phyloP scores from a whole-genome alignment of 2,329 filamentous ascomycete genomes.

The Alternaria hordeiaustralica region DNA sequence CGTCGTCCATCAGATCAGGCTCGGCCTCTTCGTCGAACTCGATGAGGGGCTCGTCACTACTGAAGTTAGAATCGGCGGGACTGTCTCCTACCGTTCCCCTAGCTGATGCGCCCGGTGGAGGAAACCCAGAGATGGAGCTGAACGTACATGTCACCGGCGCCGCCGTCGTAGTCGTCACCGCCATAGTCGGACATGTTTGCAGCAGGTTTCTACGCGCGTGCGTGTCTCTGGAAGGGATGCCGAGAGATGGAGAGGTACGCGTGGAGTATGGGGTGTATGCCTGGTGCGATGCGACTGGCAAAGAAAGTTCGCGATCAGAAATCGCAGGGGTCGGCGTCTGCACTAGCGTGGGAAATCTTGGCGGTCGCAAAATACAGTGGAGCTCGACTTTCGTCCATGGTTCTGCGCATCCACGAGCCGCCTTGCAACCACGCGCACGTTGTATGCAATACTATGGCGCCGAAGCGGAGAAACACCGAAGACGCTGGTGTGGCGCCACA shows the following conservation, averaged over 20 bases:
- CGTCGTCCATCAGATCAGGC: slow-evolving; percentile 68
- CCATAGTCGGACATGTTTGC: slow-evolving; percentile 55
- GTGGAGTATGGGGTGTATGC: slow-evolving; percentile 7
- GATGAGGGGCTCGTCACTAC: slow-evolving; percentile 47
- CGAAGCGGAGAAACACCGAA: slow-evolving; percentile 36
- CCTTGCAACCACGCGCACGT: slow-evolving; percentile 9
- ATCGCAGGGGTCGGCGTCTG: slow-evolving; percentile 22
- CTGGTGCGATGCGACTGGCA: slow-evolving; percentile 13
- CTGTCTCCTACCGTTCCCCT: neutral
- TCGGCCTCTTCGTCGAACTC: slow-evolving; percentile 68
- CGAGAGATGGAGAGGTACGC: neutral
- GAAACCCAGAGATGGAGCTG: neutral
- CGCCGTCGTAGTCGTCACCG: slow-evolving; percentile 48
- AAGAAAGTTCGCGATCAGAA: slow-evolving; percentile 25
- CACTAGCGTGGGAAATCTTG: slow-evolving; percentile 29
- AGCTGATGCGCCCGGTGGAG: slow-evolving; percentile 12
- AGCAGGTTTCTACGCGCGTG: neutral
- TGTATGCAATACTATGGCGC: slow-evolving; percentile 25
- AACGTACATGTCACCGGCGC: slow-evolving; percentile 40
- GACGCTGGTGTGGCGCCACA: slow-evolving; percentile 1
- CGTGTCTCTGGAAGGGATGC: neutral
- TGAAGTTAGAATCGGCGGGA: slow-evolving; percentile 19
- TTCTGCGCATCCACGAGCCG: slow-evolving; percentile 8
- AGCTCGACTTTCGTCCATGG: slow-evolving; percentile 1
- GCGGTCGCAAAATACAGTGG: slow-evolving; percentile 28